Evolutionary conservation across 352 stramenopile species (phyloP).

Genomic region (Phytophthora hibernalis): DNA sequence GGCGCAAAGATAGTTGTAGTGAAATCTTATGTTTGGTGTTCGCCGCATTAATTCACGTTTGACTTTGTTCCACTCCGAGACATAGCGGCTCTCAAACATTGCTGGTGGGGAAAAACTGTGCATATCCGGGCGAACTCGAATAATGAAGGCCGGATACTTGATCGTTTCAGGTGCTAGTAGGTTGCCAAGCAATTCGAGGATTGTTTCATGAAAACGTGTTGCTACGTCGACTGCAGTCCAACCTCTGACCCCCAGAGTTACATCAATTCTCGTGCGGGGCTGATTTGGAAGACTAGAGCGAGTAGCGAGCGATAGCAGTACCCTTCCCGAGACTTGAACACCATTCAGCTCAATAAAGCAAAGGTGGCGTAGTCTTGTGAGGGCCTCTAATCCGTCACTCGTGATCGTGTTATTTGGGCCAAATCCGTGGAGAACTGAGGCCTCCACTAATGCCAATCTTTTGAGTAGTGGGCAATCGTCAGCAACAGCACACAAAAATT

Average conservation of each 20-base stretch:
- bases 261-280: constrained; percentile 20
- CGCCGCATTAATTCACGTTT: constrained; percentile 20
- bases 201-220: constrained; percentile 28
- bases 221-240: constrained; percentile 29
- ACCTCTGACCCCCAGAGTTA: constrained; percentile 29
- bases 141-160: constrained; percentile 22
- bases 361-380: constrained; percentile 21
- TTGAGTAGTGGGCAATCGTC: constrained; percentile 27
- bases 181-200: constrained; percentile 13
- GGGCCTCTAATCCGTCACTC: constrained; percentile 15
- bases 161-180: constrained; percentile 1
- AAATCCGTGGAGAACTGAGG: constrained; percentile 33
- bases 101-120: constrained; percentile 27
- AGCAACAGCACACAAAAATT: constrained; percentile 30
- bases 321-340: constrained; percentile 20
- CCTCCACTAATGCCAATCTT: constrained; percentile 25
- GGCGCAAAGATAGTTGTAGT: constrained; percentile 29
- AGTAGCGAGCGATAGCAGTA: constrained; percentile 24
- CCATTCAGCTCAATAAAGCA: constrained; percentile 29
- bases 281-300: not conserved
- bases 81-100: constrained; percentile 24
- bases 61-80: constrained; percentile 24
- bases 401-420: constrained; percentile 39
- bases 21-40: constrained; percentile 17
- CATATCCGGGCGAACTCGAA: constrained; percentile 34